Conservation (phyloP, 305 asterid species). For the Fraxinus angustifolia region DNA sequence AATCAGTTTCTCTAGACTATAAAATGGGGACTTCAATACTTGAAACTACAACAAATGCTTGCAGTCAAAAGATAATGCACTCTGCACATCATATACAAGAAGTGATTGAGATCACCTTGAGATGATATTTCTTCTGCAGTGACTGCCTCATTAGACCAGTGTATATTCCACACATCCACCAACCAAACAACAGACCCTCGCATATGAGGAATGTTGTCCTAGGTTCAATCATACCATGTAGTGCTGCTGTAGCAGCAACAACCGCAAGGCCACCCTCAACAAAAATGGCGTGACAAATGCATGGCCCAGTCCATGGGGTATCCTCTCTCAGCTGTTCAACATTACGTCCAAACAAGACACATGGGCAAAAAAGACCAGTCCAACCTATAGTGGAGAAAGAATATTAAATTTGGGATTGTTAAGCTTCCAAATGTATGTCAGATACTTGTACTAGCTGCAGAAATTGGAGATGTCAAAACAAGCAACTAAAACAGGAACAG, state of each 20-base stretch:
- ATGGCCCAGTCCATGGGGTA: conserved; percentile 79
- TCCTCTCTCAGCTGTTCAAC: conserved; percentile 77
- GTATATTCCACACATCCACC: conserved; percentile 99
- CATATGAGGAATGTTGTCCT: conserved; percentile 65
- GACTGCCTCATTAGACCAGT: conserved; percentile 76
- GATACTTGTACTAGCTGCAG: background rate
- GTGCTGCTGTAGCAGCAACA: conserved; percentile 66
- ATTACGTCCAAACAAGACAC: conserved; percentile 85
- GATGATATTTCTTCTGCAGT: conserved; percentile 94
- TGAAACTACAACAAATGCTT: background rate
- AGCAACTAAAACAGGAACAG: background rate
- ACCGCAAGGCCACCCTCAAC: conserved; percentile 82
- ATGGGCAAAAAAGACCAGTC: conserved; percentile 91
- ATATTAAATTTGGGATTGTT: conserved; percentile 1
- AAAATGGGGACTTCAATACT: background rate
- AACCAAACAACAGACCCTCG: conserved; percentile 85
- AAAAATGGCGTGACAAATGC: conserved; percentile 82
- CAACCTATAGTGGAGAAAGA: conserved; percentile 41
- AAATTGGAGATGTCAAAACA: conserved; percentile 8
- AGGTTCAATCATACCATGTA: conserved; percentile 76
- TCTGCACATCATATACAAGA: background rate
- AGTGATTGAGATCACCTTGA: conserved; percentile 51
- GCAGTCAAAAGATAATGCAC: background rate
- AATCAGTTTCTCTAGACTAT: background rate
- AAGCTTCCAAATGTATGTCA: background rate